These are phyloP conservation scores for Malus hybrid DNA, from an alignment of 331 rosid genomes.

Conservation along the genomic window DNA sequence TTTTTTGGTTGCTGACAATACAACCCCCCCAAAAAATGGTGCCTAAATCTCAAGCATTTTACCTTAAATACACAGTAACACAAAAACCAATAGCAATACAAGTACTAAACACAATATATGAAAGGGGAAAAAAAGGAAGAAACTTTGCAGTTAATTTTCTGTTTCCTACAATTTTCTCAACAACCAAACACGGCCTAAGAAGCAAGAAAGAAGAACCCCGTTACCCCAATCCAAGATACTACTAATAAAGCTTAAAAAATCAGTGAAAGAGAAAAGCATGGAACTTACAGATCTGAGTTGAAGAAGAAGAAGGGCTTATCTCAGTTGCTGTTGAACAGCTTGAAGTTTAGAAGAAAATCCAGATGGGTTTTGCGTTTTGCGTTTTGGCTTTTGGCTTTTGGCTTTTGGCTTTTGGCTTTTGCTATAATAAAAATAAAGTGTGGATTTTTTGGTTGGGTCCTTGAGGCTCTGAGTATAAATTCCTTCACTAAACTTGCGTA, in stretches of 20 bases:
- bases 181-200: conserved; percentile 12
- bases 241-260: background rate
- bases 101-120: background rate
- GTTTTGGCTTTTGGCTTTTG: no score
- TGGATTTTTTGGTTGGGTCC: background rate
- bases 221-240: background rate
- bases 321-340: background rate
- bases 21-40: background rate
- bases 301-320: no score
- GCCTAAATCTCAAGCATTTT: background rate
- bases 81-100: background rate
- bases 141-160: background rate
- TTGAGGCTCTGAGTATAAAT: background rate
- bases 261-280: background rate
- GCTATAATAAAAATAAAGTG: background rate
- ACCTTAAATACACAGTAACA: background rate
- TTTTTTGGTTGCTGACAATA: background rate
- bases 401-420: background rate
- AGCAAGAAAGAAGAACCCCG: background rate
- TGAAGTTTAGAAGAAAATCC: background rate
- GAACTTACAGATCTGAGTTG: conserved; percentile 23
- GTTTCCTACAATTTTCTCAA: conserved; percentile 6
- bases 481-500: background rate
- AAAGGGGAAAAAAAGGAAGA: background rate
- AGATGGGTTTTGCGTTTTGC: no score